Evolutionary conservation across 78 protist species (phyloP).

Genomic region (Dictyostelium intermedium): DNA sequence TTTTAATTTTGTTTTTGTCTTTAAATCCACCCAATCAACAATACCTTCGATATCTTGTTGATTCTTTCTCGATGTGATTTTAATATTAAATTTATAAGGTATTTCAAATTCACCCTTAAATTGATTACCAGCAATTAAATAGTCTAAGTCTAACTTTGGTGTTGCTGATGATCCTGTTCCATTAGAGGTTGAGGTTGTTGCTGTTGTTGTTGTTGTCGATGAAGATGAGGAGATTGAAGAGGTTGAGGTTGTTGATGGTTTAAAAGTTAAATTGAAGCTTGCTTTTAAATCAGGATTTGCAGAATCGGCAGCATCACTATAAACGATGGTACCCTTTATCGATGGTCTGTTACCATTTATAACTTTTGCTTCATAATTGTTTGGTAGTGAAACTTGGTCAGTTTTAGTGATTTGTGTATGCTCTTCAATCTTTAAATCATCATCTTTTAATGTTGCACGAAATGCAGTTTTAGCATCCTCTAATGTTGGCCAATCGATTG

Average conservation of each 20-base stretch:
- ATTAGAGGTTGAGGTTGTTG: not conserved
- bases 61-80: slow-evolving; percentile 14
- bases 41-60: slow-evolving; percentile 41
- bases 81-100: not conserved
- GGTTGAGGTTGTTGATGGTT: not conserved
- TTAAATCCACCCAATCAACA: slow-evolving; percentile 33
- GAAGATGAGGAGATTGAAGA: not conserved
- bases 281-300: not conserved
- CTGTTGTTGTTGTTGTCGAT: not conserved
- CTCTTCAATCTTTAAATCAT: slow-evolving; percentile 8
- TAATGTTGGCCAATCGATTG: slow-evolving; percentile 35
- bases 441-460: not conserved
- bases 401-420: not conserved
- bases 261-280: not conserved
- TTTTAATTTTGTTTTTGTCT: slow-evolving; percentile 56
- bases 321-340: slow-evolving; percentile 4
- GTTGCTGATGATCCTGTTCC: not conserved
- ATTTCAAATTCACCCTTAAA: slow-evolving; percentile 25
- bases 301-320: not conserved
- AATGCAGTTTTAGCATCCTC: slow-evolving; percentile 27
- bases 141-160: slow-evolving; percentile 6
- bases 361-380: not conserved
- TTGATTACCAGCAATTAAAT: slow-evolving; percentile 14
- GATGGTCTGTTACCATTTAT: not conserved
- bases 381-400: slow-evolving; percentile 30